Evolutionary conservation across 2,329 filamentous ascomycete genomes (phyloP).

Genomic region (Endothia cerciana): DNA sequence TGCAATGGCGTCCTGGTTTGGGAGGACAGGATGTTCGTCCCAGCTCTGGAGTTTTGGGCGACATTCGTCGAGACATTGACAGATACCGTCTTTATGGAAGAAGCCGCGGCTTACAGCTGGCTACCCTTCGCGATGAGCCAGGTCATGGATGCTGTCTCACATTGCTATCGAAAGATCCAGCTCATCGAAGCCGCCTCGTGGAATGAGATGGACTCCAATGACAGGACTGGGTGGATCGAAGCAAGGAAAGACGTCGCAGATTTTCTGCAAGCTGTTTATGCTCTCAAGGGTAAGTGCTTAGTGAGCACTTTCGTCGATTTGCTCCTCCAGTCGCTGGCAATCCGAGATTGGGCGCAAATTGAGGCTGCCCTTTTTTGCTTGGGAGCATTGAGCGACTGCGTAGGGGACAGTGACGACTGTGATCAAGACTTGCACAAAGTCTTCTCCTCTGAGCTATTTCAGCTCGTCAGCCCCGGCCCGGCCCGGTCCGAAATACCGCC

Average conservation of each 20-base stretch:
- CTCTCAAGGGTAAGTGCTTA: constrained; percentile 59
- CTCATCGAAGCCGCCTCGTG: constrained; percentile 65
- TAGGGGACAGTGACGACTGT: constrained; percentile 59
- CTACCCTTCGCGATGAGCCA: constrained; percentile 60
- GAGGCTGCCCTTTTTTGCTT: constrained; percentile 67
- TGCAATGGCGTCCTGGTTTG: constrained; percentile 68
- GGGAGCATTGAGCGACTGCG: constrained; percentile 68
- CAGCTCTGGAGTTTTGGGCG: constrained; percentile 80
- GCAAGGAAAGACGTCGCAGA: constrained; percentile 81
- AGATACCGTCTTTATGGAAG: constrained; percentile 59
- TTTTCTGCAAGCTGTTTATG: constrained; percentile 72
- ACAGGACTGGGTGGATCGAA: constrained; percentile 69
- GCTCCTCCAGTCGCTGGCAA: constrained; percentile 53
- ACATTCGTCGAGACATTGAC: constrained; percentile 72
- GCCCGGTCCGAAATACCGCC: constrained; percentile 55
- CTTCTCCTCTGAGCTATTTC: constrained; percentile 64
- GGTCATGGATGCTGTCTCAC: constrained; percentile 66
- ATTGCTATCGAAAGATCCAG: constrained; percentile 70
- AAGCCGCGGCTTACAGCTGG: constrained; percentile 55
- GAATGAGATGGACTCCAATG: constrained; percentile 70
- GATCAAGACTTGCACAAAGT: constrained; percentile 64
- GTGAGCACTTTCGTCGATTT: constrained; percentile 61
- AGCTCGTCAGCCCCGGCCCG: constrained; percentile 54
- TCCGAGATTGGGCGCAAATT: constrained; percentile 59
- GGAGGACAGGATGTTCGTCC: constrained; percentile 76